A percentile compares a stretch with the other conserved stretches of the same genome.
These are phyloP conservation scores for Raphidocelis subcapitata DNA, from an alignment of 139 green algal genomes.

Conservation along the genomic window DNA sequence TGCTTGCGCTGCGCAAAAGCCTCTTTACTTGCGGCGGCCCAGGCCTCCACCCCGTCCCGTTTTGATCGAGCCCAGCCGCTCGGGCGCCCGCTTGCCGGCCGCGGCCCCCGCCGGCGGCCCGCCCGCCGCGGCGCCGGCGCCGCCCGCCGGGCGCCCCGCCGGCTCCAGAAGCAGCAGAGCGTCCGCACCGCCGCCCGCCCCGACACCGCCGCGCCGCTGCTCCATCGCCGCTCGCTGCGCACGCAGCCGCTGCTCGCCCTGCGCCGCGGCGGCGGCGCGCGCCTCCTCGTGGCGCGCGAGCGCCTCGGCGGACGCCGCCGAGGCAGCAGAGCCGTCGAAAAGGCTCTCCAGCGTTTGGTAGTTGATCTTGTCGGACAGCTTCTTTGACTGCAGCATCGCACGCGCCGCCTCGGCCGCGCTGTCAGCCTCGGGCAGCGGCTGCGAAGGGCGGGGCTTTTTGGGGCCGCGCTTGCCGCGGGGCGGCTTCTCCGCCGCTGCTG, in stretches of 20 bases:
- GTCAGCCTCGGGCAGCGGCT: constrained; percentile 24
- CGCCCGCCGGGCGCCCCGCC: too few relatives aligned
- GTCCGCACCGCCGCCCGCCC: too few relatives aligned
- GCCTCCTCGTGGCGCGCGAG: constrained; percentile 1
- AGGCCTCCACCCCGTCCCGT: too few relatives aligned
- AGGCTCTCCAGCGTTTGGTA: constrained; percentile 73
- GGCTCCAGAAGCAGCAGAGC: too few relatives aligned
- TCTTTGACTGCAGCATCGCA: constrained; percentile 63
- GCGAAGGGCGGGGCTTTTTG: not conserved
- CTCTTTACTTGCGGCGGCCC: too few relatives aligned
- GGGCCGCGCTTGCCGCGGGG: not conserved
- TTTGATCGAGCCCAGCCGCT: too few relatives aligned
- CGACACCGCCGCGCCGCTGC: too few relatives aligned
- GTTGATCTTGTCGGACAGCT: constrained; percentile 88
- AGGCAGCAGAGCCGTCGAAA: constrained; percentile 33
- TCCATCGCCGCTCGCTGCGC: too few relatives aligned
- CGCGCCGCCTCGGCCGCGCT: constrained; percentile 49
- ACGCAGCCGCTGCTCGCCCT: not conserved
- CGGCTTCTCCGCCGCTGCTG: not conserved
- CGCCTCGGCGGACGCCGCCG: not conserved
- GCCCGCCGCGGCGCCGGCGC: too few relatives aligned
- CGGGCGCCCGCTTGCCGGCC: too few relatives aligned
- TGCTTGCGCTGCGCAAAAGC: too few relatives aligned
- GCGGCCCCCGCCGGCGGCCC: too few relatives aligned
- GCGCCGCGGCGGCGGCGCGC: constrained; percentile 12